phyloP scores from a whole-genome alignment of 2,329 filamentous ascomycete species.

The Beauveria varroae region DNA sequence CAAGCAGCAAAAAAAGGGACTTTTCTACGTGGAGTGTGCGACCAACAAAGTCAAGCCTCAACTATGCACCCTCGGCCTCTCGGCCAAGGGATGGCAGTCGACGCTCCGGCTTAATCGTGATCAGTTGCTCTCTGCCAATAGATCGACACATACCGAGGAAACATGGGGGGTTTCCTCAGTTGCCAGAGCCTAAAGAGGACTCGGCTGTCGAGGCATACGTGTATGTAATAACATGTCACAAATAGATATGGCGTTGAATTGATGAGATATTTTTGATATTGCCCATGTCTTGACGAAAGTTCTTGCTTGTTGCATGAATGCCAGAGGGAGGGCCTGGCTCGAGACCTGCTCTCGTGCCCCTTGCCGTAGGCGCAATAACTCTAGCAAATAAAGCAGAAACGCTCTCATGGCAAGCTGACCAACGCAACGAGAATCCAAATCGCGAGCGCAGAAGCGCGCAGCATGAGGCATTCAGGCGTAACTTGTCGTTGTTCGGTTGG shows the following conservation, averaged over 20 bases:
- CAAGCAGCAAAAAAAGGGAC: background rate
- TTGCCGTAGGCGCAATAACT: background rate
- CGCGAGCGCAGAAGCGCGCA: background rate
- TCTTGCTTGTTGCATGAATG: background rate
- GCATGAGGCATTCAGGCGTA: background rate
- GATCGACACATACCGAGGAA: conserved; percentile 71
- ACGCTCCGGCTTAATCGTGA: conserved; percentile 99
- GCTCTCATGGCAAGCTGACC: background rate
- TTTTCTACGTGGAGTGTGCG: conserved; percentile 47
- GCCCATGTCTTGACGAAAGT: background rate
- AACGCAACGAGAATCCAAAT: background rate
- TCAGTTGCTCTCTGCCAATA: conserved; percentile 70
- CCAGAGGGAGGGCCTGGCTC: background rate
- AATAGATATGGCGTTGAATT: conserved; percentile 1
- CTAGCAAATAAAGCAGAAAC: background rate
- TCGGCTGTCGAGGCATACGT: conserved; percentile 47
- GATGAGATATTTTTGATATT: background rate
- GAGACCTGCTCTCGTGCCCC: conserved; percentile 6
- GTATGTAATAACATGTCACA: conserved; percentile 12
- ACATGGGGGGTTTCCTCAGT: conserved; percentile 59
- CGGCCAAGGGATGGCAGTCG: conserved; percentile 72
- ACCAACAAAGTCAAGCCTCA: conserved; percentile 93
- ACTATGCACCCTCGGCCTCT: conserved; percentile 80
- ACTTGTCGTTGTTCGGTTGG: too few relatives aligned
- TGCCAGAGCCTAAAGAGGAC: conserved; percentile 41